phyloP scores from a whole-genome alignment of 1,284 basidiomycete species.

The Porodaedalea pini region DNA sequence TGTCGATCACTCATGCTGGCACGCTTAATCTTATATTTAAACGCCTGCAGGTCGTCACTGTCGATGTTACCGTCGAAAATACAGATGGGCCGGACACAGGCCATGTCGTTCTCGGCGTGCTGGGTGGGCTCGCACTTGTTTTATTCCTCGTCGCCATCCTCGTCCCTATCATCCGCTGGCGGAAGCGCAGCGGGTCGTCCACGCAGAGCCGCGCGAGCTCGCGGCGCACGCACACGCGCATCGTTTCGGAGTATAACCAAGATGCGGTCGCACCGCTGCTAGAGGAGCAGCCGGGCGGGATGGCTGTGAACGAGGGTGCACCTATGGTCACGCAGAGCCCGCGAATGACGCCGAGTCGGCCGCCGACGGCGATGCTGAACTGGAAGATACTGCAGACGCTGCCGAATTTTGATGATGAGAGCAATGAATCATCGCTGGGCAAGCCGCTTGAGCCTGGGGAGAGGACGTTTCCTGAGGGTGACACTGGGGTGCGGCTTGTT shows the following conservation, averaged over 20 bases:
- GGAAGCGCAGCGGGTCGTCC: neutral
- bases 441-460: neutral
- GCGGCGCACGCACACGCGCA: conserved; percentile 4
- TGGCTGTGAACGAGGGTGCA: neutral
- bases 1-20: neutral
- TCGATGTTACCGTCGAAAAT: neutral
- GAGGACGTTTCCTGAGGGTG: neutral
- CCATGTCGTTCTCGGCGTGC: conserved; percentile 14
- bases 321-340: conserved; percentile 7
- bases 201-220: conserved; percentile 13
- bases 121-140: conserved; percentile 13
- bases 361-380: conserved; percentile 2
- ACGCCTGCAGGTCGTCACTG: neutral
- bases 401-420: conserved; percentile 15
- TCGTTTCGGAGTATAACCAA: conserved; percentile 1
- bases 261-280: conserved; percentile 11
- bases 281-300: conserved; percentile 5
- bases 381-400: conserved; percentile 13
- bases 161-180: conserved; percentile 15
- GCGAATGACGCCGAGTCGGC: neutral
- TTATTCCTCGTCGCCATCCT: conserved; percentile 14
- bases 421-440: conserved; percentile 7
- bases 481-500: neutral
- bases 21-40: neutral
- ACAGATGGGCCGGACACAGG: conserved; percentile 1